Base-by-base conservation (phyloP, 352 stramenopile genomes). In the Globisporangium echinulatum region DNA sequence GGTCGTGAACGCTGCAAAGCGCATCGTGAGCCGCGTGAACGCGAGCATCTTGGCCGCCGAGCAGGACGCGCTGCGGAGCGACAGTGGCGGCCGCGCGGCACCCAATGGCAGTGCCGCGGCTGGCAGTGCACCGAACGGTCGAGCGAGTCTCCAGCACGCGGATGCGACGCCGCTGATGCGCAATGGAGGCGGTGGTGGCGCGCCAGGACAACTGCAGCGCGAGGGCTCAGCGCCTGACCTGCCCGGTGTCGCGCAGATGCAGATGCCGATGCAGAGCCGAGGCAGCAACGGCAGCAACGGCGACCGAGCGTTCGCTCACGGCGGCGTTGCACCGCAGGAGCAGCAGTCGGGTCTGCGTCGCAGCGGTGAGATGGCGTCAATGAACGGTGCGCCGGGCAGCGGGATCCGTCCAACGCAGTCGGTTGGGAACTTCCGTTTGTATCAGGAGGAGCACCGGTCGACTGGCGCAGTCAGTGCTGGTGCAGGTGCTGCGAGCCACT, bases 381-480 rank as follows among this genome's bases (percentile, higher is more conserved):
- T 47, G 40, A 40, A 59, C 56, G 51, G 68, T 19, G 52, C 51
- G 47, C 14, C 56, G 9, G 50, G 37, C 37, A 36, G 70, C 57
- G 64, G 74, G 56, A 70, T 92, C 54, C 73, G 84, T 36, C 79
- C 82, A 25, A 73, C 77, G 7, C 67, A 81, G 42, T 94, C 84
- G 3, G 77, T 94, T 13, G 84, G 80, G 1, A 91, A 94, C 48
- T 89, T 92, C n/a, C 72, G 75, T 8, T 69, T 74, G 55, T 87
- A 86, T 53, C 71, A 85, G 62, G 71, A 87, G 4, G 79, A 88
- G 3, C 70, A 77, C 37, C 66, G 57, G 19, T 62, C 57, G 46
- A 33, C 15, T 44, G 46, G 14, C 48, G n/a, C 48, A 33, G 42
- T 42, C 8, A 17, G 13, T 49, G 10, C 37, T 33, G 52, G 52